Conservation (phyloP, 805 yeast species). For the Metschnikowia borealis region DNA sequence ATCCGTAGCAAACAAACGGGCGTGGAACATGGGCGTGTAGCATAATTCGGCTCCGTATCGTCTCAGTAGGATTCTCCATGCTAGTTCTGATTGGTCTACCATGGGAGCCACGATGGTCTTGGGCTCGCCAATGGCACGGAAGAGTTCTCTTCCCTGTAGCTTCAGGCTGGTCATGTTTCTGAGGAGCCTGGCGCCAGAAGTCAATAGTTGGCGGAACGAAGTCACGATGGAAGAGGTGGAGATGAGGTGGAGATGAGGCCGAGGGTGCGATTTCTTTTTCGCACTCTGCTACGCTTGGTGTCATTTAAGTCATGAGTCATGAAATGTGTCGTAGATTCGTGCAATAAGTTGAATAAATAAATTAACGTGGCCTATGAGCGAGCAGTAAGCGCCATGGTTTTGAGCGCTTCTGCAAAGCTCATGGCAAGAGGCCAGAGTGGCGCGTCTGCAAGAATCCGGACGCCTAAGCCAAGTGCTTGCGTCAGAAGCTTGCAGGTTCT, state of each 20-base stretch:
- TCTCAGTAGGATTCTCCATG: constrained; percentile 87
- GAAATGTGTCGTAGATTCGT: not conserved
- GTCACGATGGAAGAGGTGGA: constrained; percentile 5
- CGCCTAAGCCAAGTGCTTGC: constrained; percentile 64
- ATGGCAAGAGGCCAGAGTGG: constrained; percentile 84
- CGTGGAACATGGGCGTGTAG: constrained; percentile 97
- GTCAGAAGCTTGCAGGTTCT: constrained; percentile 47
- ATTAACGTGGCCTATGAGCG: not conserved
- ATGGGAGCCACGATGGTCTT: constrained; percentile 91
- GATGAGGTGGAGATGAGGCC: constrained; percentile 5
- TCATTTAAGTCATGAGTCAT: no score
- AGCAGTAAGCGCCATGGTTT: constrained; percentile 41
- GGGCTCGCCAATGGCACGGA: constrained; percentile 67
- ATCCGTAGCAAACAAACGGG: constrained; percentile 80
- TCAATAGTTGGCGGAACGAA: not conserved
- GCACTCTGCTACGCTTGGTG: not conserved
- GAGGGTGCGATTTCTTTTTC: constrained; percentile 1
- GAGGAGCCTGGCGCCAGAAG: not conserved
- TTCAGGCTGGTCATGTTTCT: constrained; percentile 19
- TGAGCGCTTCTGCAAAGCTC: constrained; percentile 75
- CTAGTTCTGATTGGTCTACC: constrained; percentile 96
- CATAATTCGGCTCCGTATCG: constrained; percentile 89
- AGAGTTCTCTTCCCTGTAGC: constrained; percentile 62
- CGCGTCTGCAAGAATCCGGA: constrained; percentile 74
- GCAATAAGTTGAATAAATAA: constrained; percentile 3